A percentile compares a stretch with the other conserved stretches of the same genome.
These are phyloP conservation scores for Euphorbia celastroides DNA, from an alignment of 441 rosid genomes.

Conservation along the genomic window DNA sequence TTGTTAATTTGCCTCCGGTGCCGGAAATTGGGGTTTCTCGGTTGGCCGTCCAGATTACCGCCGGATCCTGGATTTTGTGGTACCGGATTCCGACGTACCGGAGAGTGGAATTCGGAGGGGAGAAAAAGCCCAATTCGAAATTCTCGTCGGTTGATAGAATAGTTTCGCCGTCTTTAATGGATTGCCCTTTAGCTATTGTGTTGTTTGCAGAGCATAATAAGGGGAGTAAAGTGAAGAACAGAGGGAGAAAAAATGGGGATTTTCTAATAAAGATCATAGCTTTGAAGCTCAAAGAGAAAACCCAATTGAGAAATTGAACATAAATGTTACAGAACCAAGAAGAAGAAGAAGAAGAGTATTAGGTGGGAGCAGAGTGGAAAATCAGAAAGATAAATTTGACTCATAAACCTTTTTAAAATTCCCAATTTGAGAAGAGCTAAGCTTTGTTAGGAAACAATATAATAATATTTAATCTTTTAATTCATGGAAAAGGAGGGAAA, in stretches of 20 bases:
- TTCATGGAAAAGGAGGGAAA: not conserved
- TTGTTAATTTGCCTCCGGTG: constrained; percentile 36
- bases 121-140: constrained; percentile 27
- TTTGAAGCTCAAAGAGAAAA: not conserved
- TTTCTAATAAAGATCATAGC: not conserved
- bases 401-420: not conserved
- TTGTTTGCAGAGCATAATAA: constrained; percentile 19
- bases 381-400: not conserved
- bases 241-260: not conserved
- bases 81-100: constrained; percentile 27
- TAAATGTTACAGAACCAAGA: not conserved
- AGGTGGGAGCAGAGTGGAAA: not conserved
- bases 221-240: not conserved
- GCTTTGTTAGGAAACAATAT: not conserved
- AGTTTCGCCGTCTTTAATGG: constrained; percentile 40
- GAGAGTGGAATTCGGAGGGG: constrained; percentile 9
- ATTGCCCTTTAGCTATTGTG: constrained; percentile 35
- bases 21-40: constrained; percentile 50
- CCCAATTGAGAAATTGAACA: not conserved
- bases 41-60: constrained; percentile 80
- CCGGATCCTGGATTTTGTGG: constrained; percentile 7
- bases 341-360: not conserved
- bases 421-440: not conserved
- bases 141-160: constrained; percentile 36
- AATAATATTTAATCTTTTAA: too few species aligned